Percentiles rank a stretch among this genome's conserved stretches.
These are phyloP conservation scores for Tephrocybe sp. DNA, from an alignment of 768 basidiomycete species.

Conservation along the genomic window DNA sequence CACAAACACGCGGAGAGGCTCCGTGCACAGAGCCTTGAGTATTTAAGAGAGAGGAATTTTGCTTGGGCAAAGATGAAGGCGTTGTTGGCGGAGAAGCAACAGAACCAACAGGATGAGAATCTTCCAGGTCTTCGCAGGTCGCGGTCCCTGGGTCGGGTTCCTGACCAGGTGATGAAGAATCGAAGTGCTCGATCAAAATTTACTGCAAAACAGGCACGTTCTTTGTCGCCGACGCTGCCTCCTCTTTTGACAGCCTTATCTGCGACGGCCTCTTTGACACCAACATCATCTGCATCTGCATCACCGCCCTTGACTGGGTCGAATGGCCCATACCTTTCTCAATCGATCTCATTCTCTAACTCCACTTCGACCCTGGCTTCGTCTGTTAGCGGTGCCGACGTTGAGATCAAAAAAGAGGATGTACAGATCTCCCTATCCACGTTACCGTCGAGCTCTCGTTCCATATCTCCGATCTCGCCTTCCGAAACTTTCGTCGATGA, in stretches of 20 bases:
- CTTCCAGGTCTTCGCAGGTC: neutral
- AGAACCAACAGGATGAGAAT: neutral
- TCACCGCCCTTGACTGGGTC: no score
- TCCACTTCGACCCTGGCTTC: neutral
- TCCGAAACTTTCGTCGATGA: conserved; percentile 1
- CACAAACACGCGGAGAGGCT: conserved; percentile 28
- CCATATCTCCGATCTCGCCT: neutral
- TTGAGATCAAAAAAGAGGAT: conserved; percentile 3
- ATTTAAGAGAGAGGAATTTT: conserved; percentile 31
- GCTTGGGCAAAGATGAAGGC: conserved; percentile 27
- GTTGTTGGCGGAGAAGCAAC: conserved; percentile 19
- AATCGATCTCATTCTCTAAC: neutral
- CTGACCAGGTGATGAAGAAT: neutral
- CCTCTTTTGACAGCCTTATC: neutral
- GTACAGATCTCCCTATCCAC: neutral
- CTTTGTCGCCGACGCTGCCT: neutral
- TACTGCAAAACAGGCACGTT: neutral
- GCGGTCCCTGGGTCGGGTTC: conserved; percentile 1
- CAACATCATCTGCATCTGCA: no score
- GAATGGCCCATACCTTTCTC: neutral
- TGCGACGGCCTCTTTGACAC: neutral
- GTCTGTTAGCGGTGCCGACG: neutral
- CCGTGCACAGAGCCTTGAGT: conserved; percentile 25
- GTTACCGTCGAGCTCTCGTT: neutral
- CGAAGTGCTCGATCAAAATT: neutral